phyloP scores from a whole-genome alignment of 108 stramenopile species.

The Fistulifera pelliculosa region DNA sequence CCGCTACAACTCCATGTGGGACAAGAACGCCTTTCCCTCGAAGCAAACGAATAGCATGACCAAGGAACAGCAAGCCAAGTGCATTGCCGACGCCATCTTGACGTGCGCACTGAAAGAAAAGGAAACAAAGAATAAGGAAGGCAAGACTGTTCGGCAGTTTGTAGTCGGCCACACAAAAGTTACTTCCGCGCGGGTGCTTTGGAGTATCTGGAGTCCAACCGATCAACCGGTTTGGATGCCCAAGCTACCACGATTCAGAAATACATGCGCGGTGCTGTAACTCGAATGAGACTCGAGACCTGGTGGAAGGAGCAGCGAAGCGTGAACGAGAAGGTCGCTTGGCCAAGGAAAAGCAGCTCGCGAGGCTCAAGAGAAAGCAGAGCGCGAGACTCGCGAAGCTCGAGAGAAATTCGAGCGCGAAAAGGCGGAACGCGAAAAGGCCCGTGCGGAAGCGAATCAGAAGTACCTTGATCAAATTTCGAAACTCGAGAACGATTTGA shows the following conservation, averaged over 20 bases:
- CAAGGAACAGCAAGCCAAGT: neutral
- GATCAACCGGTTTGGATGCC: conserved; percentile 36
- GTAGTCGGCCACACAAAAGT: conserved; percentile 61
- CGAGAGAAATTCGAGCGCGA: conserved; percentile 15
- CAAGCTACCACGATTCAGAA: conserved; percentile 40
- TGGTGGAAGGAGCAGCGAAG: conserved; percentile 15
- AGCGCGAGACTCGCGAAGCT: conserved; percentile 28
- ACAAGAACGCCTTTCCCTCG: conserved; percentile 9
- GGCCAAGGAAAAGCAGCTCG: conserved; percentile 30
- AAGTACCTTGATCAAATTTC: conserved; percentile 31
- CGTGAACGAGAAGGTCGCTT: conserved; percentile 20
- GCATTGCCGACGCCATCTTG: conserved; percentile 8
- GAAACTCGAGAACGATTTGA: conserved; percentile 30
- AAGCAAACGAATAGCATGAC: conserved; percentile 6
- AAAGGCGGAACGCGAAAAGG: conserved; percentile 24
- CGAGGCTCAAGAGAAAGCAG: conserved; percentile 29
- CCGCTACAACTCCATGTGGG: conserved; percentile 17
- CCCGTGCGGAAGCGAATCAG: conserved; percentile 14
- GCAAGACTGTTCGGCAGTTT: conserved; percentile 22
- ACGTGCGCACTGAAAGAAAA: conserved; percentile 8
- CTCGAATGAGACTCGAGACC: conserved; percentile 16
- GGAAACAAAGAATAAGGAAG: conserved; percentile 5
- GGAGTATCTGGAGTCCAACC: conserved; percentile 53
- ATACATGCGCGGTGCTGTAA: conserved; percentile 36
- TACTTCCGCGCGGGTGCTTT: conserved; percentile 77